Evolutionary conservation across 225 moss, liverwort and hornwort species (phyloP).

Genomic region (Neckera pumila): DNA sequence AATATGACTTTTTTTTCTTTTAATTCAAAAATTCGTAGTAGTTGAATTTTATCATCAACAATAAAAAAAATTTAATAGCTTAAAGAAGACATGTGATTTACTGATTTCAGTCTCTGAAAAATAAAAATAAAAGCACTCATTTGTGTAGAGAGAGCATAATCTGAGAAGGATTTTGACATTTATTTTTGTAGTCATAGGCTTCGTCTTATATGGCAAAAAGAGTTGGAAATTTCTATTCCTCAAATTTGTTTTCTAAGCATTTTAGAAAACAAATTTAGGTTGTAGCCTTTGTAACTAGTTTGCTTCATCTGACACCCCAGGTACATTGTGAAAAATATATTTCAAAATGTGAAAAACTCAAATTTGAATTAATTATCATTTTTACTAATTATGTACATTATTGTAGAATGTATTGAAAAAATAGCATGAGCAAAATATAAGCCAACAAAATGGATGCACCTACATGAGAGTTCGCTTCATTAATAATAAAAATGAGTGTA

Average conservation of each 20-base stretch:
- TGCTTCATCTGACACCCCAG: fast-evolving
- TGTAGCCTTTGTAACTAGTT: neutral
- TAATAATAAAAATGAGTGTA: neutral
- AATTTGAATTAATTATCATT: neutral
- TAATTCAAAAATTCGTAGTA: no score
- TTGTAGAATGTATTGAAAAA: neutral
- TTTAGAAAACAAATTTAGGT: no score
- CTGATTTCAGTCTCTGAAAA: fast-evolving
- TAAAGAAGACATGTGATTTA: no score
- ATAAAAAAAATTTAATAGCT: neutral
- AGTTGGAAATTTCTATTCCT: neutral
- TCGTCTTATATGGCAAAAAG: neutral
- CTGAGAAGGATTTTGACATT: neutral
- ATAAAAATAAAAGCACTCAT: neutral
- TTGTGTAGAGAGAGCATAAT: neutral
- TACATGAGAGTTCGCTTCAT: no score
- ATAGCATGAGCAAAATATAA: neutral
- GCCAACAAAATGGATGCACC: neutral
- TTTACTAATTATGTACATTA: no score
- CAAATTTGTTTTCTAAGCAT: no score
- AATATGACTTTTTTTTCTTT: neutral
- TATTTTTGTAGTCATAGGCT: no score
- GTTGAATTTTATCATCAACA: neutral
- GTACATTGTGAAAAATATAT: neutral
- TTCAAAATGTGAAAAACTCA: neutral